Evolutionary conservation across 306 rosid species (phyloP).

Genomic region (Clitoria ternatea): DNA sequence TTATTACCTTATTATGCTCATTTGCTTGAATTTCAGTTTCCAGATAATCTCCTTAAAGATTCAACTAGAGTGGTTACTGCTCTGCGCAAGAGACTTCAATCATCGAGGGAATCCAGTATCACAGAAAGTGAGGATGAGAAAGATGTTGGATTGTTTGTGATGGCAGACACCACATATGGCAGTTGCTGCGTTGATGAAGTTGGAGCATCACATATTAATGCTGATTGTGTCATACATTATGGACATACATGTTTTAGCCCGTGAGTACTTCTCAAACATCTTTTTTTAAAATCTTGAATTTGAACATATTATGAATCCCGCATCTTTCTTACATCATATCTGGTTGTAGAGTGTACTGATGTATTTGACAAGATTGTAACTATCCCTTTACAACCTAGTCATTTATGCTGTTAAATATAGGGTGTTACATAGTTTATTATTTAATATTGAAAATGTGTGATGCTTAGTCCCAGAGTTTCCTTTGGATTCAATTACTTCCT

Average conservation of each 20-base stretch:
- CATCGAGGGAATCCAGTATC: conserved; percentile 21
- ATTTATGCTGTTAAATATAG: not conserved
- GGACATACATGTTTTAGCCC: conserved; percentile 93
- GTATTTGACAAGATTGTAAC: not conserved
- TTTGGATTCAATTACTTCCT: not conserved
- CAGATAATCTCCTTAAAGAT: conserved; percentile 75
- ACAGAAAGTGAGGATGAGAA: conserved; percentile 19
- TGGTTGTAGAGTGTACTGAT: not conserved
- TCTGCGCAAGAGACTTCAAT: conserved; percentile 45
- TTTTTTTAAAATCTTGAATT: not conserved
- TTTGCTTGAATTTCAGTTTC: conserved; percentile 54
- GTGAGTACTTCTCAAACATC: conserved; percentile 41
- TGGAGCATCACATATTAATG: conserved; percentile 74
- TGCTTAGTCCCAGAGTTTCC: not conserved
- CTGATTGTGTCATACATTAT: conserved; percentile 80
- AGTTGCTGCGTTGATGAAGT: conserved; percentile 95
- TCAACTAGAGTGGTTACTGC: conserved; percentile 58
- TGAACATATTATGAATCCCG: not conserved
- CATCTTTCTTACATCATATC: not conserved
- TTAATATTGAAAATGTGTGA: not conserved
- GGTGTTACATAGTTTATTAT: not conserved
- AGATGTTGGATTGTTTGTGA: conserved; percentile 54
- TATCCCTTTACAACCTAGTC: not conserved
- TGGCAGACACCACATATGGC: conserved; percentile 92
- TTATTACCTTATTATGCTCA: not conserved